Evolutionary conservation across 495 filamentous ascomycete species (phyloP).

Genomic region (Penicillium goetzii): DNA sequence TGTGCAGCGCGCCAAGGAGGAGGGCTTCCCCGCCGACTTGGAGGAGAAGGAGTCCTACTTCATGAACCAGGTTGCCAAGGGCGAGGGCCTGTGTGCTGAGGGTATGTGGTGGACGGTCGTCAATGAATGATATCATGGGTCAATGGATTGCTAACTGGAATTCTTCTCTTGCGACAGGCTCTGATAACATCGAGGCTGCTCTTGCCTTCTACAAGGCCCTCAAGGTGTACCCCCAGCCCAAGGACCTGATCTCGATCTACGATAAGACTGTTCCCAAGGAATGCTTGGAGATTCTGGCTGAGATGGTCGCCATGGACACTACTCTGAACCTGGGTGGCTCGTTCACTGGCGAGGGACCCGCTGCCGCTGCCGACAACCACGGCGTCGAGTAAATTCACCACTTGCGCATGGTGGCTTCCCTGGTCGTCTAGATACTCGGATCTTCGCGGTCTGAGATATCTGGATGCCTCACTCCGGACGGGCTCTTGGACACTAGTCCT

Average conservation of each 20-base stretch:
- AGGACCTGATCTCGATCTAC: constrained; percentile 92
- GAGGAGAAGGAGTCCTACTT: constrained; percentile 94
- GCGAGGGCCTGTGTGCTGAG: constrained; percentile 75
- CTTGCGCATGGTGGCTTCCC: not conserved
- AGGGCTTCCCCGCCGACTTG: constrained; percentile 86
- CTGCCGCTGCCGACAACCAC: constrained; percentile 39
- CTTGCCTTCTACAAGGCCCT: constrained; percentile 96
- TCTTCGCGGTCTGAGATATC: not conserved
- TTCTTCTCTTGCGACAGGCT: constrained; percentile 51
- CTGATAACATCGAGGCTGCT: constrained; percentile 79
- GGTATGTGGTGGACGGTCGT: constrained; percentile 49
- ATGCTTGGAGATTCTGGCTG: constrained; percentile 90
- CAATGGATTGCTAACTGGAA: not conserved
- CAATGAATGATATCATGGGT: not conserved
- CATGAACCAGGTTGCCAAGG: constrained; percentile 88
- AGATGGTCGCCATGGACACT: constrained; percentile 94
- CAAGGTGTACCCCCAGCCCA: constrained; percentile 94
- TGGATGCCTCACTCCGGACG: constrained; percentile 4
- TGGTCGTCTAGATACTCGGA: not conserved
- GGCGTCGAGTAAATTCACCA: constrained; percentile 43
- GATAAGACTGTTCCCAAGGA: constrained; percentile 98
- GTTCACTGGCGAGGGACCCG: constrained; percentile 45
- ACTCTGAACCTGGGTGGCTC: constrained; percentile 62
- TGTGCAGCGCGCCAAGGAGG: constrained; percentile 78
- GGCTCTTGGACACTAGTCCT: constrained; percentile 17